Percentiles rank a stretch among this genome's conserved stretches.
Conservation (phyloP, 148 eudicot genomes). For the Rhododendron vialii region DNA sequence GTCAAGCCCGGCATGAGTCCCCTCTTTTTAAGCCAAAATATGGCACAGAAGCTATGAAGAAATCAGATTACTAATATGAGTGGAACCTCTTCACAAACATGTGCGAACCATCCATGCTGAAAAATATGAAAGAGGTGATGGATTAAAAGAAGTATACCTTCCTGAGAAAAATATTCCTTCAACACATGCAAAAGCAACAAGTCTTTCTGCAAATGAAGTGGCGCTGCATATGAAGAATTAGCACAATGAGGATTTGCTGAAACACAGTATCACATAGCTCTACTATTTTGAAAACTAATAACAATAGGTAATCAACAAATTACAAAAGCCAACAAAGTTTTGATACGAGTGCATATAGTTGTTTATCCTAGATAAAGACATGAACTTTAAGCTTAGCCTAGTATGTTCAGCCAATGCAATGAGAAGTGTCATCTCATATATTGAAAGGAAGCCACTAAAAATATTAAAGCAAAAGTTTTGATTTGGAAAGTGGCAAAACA, state of each 20-base stretch:
- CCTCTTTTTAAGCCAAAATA: conserved; percentile 86
- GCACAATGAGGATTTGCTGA: not conserved
- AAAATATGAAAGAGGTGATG: not conserved
- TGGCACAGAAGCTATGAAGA: conserved; percentile 69
- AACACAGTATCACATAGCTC: not conserved
- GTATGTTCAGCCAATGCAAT: not conserved
- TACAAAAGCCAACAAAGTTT: not conserved
- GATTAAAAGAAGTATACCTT: conserved; percentile 34
- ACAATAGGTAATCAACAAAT: not conserved
- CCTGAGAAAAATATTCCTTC: conserved; percentile 92
- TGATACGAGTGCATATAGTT: not conserved
- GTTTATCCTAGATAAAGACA: not conserved
- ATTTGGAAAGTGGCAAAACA: not conserved
- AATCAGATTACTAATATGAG: not conserved
- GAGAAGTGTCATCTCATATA: not conserved
- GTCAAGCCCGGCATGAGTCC: conserved; percentile 90
- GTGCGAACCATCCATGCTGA: not conserved
- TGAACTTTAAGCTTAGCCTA: not conserved
- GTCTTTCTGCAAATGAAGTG: conserved; percentile 70
- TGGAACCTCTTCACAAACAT: not conserved
- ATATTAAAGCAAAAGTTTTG: not conserved
- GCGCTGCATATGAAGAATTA: conserved; percentile 42
- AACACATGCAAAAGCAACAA: conserved; percentile 81
- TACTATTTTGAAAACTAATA: not conserved
- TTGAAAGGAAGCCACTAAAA: not conserved